Evolutionary conservation across 1,284 basidiomycete species (phyloP).

Genomic region (Mycosarcoma mackinlayi): DNA sequence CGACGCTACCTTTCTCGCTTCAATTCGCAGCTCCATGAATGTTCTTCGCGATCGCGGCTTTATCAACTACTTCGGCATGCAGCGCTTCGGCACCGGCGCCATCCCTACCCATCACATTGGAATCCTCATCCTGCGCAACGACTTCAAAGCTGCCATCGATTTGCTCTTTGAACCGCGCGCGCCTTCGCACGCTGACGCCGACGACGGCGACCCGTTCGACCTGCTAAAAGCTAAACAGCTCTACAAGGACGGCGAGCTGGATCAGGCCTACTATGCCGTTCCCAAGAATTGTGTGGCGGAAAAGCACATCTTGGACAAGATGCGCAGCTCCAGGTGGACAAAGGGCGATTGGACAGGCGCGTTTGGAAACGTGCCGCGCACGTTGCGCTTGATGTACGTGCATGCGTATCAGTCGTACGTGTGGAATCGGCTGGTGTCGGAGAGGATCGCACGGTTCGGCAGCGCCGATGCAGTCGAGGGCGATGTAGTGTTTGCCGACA

Average conservation of each 20-base stretch:
- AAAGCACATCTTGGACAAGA: slow-evolving; percentile 87
- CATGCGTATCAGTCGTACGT: slow-evolving; percentile 99
- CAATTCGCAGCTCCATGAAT: slow-evolving; percentile 80
- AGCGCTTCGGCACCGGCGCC: slow-evolving; percentile 95
- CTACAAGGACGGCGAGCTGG: slow-evolving; percentile 41
- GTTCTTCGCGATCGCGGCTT: slow-evolving; percentile 87
- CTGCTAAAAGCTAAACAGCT: slow-evolving; percentile 41
- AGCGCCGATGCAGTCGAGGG: slow-evolving; percentile 81
- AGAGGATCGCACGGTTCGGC: slow-evolving; percentile 84
- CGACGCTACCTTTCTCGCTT: slow-evolving; percentile 51
- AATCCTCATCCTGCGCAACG: slow-evolving; percentile 83
- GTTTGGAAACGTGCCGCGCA: slow-evolving; percentile 68
- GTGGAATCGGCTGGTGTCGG: slow-evolving; percentile 96
- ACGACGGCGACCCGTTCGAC: slow-evolving; percentile 42
- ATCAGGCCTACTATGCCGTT: slow-evolving; percentile 82
- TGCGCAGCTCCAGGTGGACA: slow-evolving; percentile 71
- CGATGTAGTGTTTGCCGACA: slow-evolving; percentile 72
- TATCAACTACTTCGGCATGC: slow-evolving; percentile 99
- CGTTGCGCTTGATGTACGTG: slow-evolving; percentile 96
- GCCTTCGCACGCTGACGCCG: slow-evolving; percentile 15
- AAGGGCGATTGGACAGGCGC: slow-evolving; percentile 51
- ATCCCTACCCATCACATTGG: slow-evolving; percentile 96
- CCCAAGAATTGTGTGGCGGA: slow-evolving; percentile 92
- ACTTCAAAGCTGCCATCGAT: slow-evolving; percentile 71
- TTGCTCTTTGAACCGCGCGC: slow-evolving; percentile 49